Conservation (phyloP, 2,329 filamentous ascomycete genomes). For the Septoria linicola region DNA sequence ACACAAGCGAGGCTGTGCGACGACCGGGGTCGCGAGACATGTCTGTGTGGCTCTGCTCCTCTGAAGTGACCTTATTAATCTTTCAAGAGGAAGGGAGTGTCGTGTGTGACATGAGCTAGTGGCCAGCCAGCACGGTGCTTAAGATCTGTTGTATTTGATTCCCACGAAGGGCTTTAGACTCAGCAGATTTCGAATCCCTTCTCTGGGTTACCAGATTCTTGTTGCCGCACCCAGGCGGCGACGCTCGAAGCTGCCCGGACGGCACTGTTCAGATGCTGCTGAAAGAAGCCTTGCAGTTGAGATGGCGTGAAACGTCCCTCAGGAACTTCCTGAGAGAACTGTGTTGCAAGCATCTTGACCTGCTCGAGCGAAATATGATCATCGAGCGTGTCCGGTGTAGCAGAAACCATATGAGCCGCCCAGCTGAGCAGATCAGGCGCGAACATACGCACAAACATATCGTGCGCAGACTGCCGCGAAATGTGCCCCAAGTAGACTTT, state of each 20-base stretch:
- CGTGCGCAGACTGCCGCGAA: constrained; percentile 21
- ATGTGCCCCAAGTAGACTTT: constrained; percentile 29
- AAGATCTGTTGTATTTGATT: no score
- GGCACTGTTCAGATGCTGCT: constrained; percentile 26
- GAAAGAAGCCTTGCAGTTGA: constrained; percentile 31
- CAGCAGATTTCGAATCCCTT: constrained; percentile 1
- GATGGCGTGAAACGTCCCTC: constrained; percentile 29
- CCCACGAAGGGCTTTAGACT: no score
- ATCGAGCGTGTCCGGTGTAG: constrained; percentile 17
- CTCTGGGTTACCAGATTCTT: constrained; percentile 4
- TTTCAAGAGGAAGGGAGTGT: no score
- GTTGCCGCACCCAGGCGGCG: constrained; percentile 23
- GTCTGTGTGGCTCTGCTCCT: no score
- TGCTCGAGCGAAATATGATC: constrained; percentile 27
- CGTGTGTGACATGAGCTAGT: no score
- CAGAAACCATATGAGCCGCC: constrained; percentile 9
- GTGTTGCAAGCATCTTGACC: constrained; percentile 23
- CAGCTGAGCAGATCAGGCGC: constrained; percentile 27
- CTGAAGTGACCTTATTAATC: no score
- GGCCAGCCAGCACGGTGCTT: no score
- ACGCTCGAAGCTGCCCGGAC: constrained; percentile 24
- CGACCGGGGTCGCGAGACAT: no score
- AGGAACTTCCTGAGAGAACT: constrained; percentile 26
- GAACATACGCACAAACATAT: constrained; percentile 32
- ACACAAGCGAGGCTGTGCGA: no score